Conservation (phyloP, 495 filamentous ascomycete species). For the Hamigera avellanea region DNA sequence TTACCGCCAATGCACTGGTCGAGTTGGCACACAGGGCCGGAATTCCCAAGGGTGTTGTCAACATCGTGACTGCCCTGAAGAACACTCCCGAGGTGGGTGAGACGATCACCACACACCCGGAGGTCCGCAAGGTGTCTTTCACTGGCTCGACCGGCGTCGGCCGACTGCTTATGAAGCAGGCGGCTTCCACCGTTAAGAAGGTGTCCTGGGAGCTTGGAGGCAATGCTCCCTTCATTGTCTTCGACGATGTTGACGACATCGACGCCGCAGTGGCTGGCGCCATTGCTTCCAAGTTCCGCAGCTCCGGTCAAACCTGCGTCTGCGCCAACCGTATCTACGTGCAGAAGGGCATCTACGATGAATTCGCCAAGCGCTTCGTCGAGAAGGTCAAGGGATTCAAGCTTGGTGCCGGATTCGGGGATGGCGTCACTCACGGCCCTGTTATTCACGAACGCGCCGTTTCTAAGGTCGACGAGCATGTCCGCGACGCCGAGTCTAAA, state of each 20-base stretch:
- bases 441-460: slow-evolving; percentile 69
- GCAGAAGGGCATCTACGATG: slow-evolving; percentile 67
- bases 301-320: slow-evolving; percentile 82
- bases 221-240: slow-evolving; percentile 89
- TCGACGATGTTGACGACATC: slow-evolving; percentile 73
- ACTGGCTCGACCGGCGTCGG: slow-evolving; percentile 83
- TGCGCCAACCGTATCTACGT: slow-evolving; percentile 83
- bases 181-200: slow-evolving; percentile 71
- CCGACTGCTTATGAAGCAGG: slow-evolving; percentile 78
- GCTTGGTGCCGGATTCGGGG: slow-evolving; percentile 64
- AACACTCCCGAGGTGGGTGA: slow-evolving; percentile 67
- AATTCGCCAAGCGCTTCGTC: slow-evolving; percentile 57
- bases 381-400: slow-evolving; percentile 67
- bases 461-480: slow-evolving; percentile 65
- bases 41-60: slow-evolving; percentile 75
- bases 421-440: slow-evolving; percentile 66
- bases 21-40: slow-evolving; percentile 75
- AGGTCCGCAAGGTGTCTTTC: slow-evolving; percentile 77
- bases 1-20: slow-evolving; percentile 70
- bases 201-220: slow-evolving; percentile 80
- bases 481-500: slow-evolving; percentile 63
- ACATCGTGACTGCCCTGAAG: slow-evolving; percentile 59
- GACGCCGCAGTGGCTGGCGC: slow-evolving; percentile 66
- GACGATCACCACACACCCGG: slow-evolving; percentile 56
- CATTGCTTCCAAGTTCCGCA: slow-evolving; percentile 71